These are phyloP conservation scores for Lentinula novae-zelandiae DNA, from an alignment of 1,284 basidiomycete species.

Conservation along the genomic window DNA sequence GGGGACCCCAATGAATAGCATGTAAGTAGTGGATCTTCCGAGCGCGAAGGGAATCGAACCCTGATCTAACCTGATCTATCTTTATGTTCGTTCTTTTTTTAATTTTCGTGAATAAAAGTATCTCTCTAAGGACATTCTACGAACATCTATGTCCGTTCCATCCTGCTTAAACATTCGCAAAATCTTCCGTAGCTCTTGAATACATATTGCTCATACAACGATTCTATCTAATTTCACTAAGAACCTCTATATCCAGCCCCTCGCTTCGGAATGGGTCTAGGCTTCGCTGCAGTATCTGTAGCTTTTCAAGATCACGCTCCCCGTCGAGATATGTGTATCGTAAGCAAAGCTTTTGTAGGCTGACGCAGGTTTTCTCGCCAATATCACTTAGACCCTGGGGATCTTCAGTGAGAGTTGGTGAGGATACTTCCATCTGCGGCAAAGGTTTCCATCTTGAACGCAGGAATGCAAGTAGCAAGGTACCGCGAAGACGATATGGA, in stretches of 20 bases:
- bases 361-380: background rate
- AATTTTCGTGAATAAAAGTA: no score
- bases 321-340: background rate
- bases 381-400: no score
- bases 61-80: no score
- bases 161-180: no score
- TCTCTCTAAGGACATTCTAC: no score
- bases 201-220: background rate
- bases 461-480: background rate
- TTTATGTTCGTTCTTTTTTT: no score
- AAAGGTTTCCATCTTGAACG: background rate
- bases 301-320: background rate
- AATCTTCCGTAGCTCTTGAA: no score
- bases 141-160: no score
- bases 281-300: background rate
- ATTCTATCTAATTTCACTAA: no score
- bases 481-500: background rate
- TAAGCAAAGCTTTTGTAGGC: background rate
- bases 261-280: background rate
- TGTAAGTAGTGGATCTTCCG: no score
- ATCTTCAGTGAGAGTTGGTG: background rate
- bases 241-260: background rate
- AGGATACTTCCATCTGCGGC: background rate
- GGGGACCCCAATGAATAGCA: no score
- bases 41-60: no score